Base-by-base conservation (phyloP, 345 rosid genomes). In the Hypericum androsaemum region DNA sequence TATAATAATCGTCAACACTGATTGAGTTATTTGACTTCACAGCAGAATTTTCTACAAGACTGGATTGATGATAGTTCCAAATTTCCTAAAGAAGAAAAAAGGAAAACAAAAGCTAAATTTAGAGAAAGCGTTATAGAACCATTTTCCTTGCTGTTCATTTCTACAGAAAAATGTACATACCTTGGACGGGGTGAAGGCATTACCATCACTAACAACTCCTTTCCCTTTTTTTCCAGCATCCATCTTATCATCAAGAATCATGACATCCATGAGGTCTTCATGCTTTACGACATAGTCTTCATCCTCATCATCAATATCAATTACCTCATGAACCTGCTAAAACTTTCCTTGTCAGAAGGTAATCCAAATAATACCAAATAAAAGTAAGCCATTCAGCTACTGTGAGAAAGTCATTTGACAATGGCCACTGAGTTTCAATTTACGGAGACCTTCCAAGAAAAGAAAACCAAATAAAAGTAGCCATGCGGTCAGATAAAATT, bases 181-280 rank as follows among this genome's bases (percentile, higher is more conserved):
- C 78, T 59, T 50, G 57, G 43, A 42, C 54, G 60, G 63, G 54
- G 50, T 40, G 53, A 50, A 28, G 12, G 22, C 47, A 53, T 51
- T 56, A 56, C 57, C 70, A 60, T 66, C 58, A 28, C 43, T 62
- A 52, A 46, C 43, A 50, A 76, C 47, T 38, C 74, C 76, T 68
- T 87, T 90, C 67, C 92, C 89, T 75, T 87, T 80, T 58, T 71
- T 69, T 64, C 62, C 71, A 42, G 39, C 37, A 64, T 72, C 77
- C 57, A 47, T 62, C 53, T 48, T 68, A 58, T 52, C 59, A 58
- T 58, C 80, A 62, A 62, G n/a, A 50, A 69, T 59, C 54, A 64
- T 60, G 41, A 66, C 50, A 65, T 82, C 80, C 66, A 50, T 52
- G 46, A 59, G 46, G 55, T 63, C 74, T 32, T n/a, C n/a, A n/a